Base-by-base conservation (phyloP, 768 basidiomycete species). In the Lactarius vividus region DNA sequence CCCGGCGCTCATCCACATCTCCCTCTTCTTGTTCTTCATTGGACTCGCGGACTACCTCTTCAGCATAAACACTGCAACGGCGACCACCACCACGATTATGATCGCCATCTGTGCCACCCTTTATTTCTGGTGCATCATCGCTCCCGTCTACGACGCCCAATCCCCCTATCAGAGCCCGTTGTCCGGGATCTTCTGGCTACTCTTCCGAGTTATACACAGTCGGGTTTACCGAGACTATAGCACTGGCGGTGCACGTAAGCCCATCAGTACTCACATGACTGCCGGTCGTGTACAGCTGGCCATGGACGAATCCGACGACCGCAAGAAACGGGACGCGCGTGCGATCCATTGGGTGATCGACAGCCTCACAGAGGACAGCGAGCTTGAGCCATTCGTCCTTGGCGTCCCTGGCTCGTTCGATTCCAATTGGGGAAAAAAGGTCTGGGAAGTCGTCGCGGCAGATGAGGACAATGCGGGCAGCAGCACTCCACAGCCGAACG, bases 31-130 rank as follows among this genome's bases (percentile, higher is more conserved):
- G 5, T 84, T 84, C 73, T 79, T 85, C 72, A 76, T 79, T 46
- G 80, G 81, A 40, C 75, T 85, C 37, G 71, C 82, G 49, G 76
- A 77, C 26, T 82, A 84, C 71, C 73, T 84, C 35, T 73, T 72
- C 64, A 73, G 78, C 7, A 71, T 71, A 53, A 70, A 71, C 55
- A 26, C 11, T 2, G 49, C 37, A 16, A 60, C 69, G 7, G 68
- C 68, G 2, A 31, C 59, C 5, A 49, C 60, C 0, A 56, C 63
- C 1, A 53, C 63, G 4, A 29, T 62, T 2, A 56, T 67, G 20
- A 58, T 70, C 6, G 29, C 39, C 33, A 9, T 37, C 18, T 68
- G 62, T 23, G 61, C 42, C 9, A 1, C 52, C 4, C 23, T 64
- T 26, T 72, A 71, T 57, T 20, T 68, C 42, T 65, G 64, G 58